Evolutionary conservation across 805 yeast genomes (phyloP).

Genomic region (Cyberlindnera xylosilytica): DNA sequence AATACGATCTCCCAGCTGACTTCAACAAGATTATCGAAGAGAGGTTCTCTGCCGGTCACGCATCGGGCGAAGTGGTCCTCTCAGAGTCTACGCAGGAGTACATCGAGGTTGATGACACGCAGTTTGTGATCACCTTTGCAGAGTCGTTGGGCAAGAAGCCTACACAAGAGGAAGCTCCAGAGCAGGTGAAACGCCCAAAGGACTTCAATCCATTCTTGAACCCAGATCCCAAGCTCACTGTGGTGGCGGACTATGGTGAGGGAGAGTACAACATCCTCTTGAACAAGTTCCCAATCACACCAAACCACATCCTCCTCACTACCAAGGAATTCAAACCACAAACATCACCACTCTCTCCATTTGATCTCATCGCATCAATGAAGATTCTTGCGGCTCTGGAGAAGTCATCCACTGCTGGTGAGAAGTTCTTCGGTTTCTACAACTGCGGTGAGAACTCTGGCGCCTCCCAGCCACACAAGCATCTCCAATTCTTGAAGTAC

Average conservation of each 20-base stretch:
- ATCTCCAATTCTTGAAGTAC: conserved; percentile 76
- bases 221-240: conserved; percentile 74
- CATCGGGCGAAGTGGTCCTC: conserved; percentile 44
- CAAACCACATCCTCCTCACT: conserved; percentile 74
- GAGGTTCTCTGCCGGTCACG: conserved; percentile 48
- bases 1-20: conserved; percentile 35
- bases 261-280: conserved; percentile 59
- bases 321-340: conserved; percentile 76
- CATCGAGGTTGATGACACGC: conserved; percentile 30
- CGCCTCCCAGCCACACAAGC: conserved; percentile 94
- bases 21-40: conserved; percentile 34
- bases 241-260: conserved; percentile 46
- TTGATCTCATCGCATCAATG: conserved; percentile 63
- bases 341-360: conserved; percentile 62
- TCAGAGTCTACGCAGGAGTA: conserved; percentile 42
- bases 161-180: conserved; percentile 33
- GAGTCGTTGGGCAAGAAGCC: conserved; percentile 36
- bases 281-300: conserved; percentile 84
- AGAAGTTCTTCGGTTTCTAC: conserved; percentile 75
- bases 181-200: conserved; percentile 31
- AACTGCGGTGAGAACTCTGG: conserved; percentile 89
- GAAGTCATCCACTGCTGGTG: conserved; percentile 31
- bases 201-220: conserved; percentile 69
- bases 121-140: conserved; percentile 31
- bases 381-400: conserved; percentile 51